These are phyloP conservation scores for Aspergillus sp. DNA, from an alignment of 2,329 filamentous ascomycete genomes.

Conservation along the genomic window DNA sequence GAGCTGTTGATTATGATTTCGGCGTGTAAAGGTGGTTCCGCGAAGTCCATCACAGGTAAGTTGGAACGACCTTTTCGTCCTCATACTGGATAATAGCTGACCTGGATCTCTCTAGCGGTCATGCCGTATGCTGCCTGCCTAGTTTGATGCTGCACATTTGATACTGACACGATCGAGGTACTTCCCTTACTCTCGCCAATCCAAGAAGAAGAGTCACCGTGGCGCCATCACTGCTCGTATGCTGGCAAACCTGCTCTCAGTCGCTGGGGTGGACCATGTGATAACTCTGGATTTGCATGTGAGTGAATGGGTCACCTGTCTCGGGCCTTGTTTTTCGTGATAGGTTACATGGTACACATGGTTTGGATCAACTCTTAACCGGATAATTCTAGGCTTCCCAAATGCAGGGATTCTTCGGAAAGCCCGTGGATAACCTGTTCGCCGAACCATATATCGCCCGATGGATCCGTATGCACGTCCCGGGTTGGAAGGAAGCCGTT, in stretches of 20 bases:
- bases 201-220: constrained; percentile 97
- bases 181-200: constrained; percentile 98
- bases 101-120: constrained; percentile 32
- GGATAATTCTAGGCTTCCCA: constrained; percentile 63
- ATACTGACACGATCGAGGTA: constrained; percentile 56
- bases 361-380: constrained; percentile 15
- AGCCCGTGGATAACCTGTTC: constrained; percentile 94
- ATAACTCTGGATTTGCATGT: constrained; percentile 94
- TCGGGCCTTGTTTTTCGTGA: constrained; percentile 3
- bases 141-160: constrained; percentile 24
- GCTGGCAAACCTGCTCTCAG: constrained; percentile 89
- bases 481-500: constrained; percentile 82
- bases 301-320: constrained; percentile 28
- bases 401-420: constrained; percentile 99
- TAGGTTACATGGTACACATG: constrained; percentile 10
- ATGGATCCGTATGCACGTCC: constrained; percentile 89
- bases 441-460: constrained; percentile 92
- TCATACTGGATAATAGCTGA: constrained; percentile 9
- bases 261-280: constrained; percentile 95
- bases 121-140: constrained; percentile 45
- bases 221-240: constrained; percentile 96
- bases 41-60: constrained; percentile 92
- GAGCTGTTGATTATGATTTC: constrained; percentile 99
- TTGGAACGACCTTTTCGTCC: constrained; percentile 29
- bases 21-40: constrained; percentile 95